A percentile compares a stretch with the other conserved stretches of the same genome.
Conservation (phyloP, 495 filamentous ascomycete genomes). For the Trypethelium eluteriae region DNA sequence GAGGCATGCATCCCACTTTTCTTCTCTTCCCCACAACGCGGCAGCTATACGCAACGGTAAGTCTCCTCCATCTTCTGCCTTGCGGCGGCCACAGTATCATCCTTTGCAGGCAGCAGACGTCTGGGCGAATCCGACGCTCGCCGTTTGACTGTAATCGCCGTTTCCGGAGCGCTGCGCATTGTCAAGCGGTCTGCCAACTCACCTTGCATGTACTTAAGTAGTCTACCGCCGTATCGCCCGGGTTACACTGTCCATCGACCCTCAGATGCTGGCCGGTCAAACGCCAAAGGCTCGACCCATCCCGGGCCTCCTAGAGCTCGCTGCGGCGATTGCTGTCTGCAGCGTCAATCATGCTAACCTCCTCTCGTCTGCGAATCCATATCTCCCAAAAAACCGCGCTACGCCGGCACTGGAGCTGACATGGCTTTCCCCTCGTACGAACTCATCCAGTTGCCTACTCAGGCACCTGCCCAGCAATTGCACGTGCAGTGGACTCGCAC, state of each 20-base stretch:
- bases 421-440: constrained; percentile 1
- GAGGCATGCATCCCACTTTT: constrained; percentile 3
- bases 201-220: constrained; percentile 16
- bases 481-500: constrained; percentile 2
- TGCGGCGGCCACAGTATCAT: constrained; percentile 9
- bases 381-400: constrained; percentile 14
- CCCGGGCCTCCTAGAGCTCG: not conserved
- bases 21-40: not conserved
- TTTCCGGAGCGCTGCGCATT: constrained; percentile 11
- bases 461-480: constrained; percentile 7
- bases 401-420: not conserved
- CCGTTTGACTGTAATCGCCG: constrained; percentile 1
- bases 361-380: not conserved
- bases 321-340: constrained; percentile 8
- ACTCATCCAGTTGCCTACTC: not conserved
- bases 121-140: constrained; percentile 8
- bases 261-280: constrained; percentile 5
- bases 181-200: constrained; percentile 17
- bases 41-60: constrained; percentile 7
- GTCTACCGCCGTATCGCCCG: constrained; percentile 13
- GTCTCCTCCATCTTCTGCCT: not conserved
- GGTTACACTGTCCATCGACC: constrained; percentile 11
- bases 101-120: constrained; percentile 11
- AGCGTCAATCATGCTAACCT: constrained; percentile 13
- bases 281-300: not conserved